Conservation (phyloP, 345 rosid species). For the Hirschfeldia incana region DNA sequence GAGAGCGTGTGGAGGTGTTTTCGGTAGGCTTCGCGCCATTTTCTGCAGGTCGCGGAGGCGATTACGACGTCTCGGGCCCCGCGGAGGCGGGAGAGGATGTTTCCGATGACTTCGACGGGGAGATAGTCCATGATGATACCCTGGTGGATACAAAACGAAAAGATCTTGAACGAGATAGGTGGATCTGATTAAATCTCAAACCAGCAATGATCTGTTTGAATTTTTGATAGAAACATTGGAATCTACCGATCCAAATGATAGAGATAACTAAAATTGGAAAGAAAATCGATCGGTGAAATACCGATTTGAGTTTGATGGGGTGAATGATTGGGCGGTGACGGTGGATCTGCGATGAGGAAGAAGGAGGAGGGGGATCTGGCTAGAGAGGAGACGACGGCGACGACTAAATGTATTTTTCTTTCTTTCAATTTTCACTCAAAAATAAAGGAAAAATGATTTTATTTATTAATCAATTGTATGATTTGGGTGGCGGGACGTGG, state of each 20-base stretch:
- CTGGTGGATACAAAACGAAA: conserved; percentile 4
- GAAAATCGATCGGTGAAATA: not conserved
- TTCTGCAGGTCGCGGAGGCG: conserved; percentile 78
- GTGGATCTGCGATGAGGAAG: conserved; percentile 25
- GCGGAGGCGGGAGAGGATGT: conserved; percentile 71
- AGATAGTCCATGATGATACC: conserved; percentile 60
- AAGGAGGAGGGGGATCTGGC: conserved; percentile 27
- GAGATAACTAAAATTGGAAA: not conserved
- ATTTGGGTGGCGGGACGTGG: conserved; percentile 22
- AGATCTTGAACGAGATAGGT: not conserved
- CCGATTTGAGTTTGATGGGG: not conserved
- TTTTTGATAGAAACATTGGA: not conserved
- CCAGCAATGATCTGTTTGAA: not conserved
- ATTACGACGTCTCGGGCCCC: conserved; percentile 84
- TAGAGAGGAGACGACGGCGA: not conserved
- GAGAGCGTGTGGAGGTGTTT: conserved; percentile 73
- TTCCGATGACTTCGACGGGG: conserved; percentile 89
- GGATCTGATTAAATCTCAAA: conserved; percentile 6
- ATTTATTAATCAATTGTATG: not conserved
- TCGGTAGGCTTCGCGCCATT: conserved; percentile 79
- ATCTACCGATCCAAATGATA: not conserved
- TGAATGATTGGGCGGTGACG: not conserved
- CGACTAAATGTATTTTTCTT: not conserved
- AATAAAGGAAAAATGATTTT: not conserved
- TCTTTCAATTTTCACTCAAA: not conserved